Conservation (phyloP, 140 eudicot genomes). For the Stevia rebaudiana region DNA sequence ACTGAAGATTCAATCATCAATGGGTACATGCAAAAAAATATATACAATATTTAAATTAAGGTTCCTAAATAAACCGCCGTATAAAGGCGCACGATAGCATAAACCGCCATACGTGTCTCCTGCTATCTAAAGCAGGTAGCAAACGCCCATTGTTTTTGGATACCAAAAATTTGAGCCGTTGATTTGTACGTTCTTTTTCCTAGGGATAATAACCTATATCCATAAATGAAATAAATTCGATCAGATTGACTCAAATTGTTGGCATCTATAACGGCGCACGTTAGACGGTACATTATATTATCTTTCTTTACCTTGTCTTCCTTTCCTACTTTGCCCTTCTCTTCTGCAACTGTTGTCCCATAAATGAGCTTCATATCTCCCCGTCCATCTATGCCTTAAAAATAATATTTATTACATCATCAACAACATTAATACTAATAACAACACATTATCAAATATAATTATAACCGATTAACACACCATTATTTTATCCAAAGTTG, state of each 20-base stretch:
- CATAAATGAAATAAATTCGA: neutral
- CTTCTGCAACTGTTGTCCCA: conserved; percentile 92
- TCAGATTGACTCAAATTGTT: conserved; percentile 29
- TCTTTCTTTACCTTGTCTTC: conserved; percentile 69
- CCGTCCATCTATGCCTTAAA: conserved; percentile 90
- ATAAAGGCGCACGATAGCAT: conserved; percentile 30
- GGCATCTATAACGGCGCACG: conserved; percentile 24
- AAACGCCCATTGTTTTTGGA: conserved; percentile 33
- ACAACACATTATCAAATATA: too few relatives aligned
- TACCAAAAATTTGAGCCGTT: conserved; percentile 38
- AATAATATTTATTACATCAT: neutral
- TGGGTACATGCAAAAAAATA: conserved; percentile 33
- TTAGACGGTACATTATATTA: conserved; percentile 17
- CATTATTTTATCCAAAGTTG: too few relatives aligned
- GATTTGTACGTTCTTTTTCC: conserved; percentile 6
- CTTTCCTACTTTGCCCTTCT: conserved; percentile 92
- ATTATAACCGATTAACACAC: too few relatives aligned
- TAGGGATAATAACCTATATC: conserved; percentile 19
- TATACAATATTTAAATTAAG: conserved; percentile 10
- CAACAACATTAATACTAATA: too few relatives aligned
- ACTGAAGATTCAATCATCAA: conserved; percentile 45
- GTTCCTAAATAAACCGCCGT: neutral
- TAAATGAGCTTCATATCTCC: conserved; percentile 90
- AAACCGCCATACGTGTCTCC: conserved; percentile 20
- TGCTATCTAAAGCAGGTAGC: neutral